Percentiles rank a stretch among this genome's conserved stretches.
These are phyloP conservation scores for Blastobotrys muscicola DNA, from an alignment of 805 yeast species.

Conservation along the genomic window DNA sequence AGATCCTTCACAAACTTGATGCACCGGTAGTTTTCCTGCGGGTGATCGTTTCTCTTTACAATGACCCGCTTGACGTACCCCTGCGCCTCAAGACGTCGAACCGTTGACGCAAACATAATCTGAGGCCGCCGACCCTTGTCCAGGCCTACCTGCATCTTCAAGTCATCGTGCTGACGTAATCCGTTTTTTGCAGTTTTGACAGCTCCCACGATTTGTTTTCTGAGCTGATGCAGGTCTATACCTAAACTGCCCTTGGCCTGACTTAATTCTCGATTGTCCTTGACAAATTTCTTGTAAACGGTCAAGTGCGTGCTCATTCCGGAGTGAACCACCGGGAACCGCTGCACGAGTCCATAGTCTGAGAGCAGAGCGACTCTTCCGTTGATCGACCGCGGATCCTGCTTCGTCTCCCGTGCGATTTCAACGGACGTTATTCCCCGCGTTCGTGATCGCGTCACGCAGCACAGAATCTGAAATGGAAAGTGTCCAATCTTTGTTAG, in stretches of 20 bases:
- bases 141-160: constrained; percentile 32
- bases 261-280: constrained; percentile 17
- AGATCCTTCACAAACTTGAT: constrained; percentile 26
- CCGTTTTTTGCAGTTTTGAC: constrained; percentile 24
- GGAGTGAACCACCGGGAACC: constrained; percentile 26
- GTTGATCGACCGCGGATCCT: constrained; percentile 32
- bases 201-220: constrained; percentile 20
- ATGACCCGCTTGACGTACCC: constrained; percentile 25
- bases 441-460: constrained; percentile 32
- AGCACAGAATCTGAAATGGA: constrained; percentile 32
- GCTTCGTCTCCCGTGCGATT: constrained; percentile 29
- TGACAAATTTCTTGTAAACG: constrained; percentile 26
- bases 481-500: constrained; percentile 21
- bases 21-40: constrained; percentile 26
- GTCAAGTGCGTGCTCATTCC: constrained; percentile 27
- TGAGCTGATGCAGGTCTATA: constrained; percentile 17
- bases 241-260: constrained; percentile 5
- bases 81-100: constrained; percentile 19
- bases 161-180: constrained; percentile 28
- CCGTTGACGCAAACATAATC: constrained; percentile 16
- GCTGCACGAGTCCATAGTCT: constrained; percentile 27
- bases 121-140: constrained; percentile 20
- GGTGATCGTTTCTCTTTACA: constrained; percentile 27
- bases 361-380: constrained; percentile 26
- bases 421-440: constrained; percentile 30